Percentiles rank a stretch among this genome's conserved stretches.
Conservation (phyloP, 202 grass and related monocot genomes). For the Cymbopogon flexuosus region DNA sequence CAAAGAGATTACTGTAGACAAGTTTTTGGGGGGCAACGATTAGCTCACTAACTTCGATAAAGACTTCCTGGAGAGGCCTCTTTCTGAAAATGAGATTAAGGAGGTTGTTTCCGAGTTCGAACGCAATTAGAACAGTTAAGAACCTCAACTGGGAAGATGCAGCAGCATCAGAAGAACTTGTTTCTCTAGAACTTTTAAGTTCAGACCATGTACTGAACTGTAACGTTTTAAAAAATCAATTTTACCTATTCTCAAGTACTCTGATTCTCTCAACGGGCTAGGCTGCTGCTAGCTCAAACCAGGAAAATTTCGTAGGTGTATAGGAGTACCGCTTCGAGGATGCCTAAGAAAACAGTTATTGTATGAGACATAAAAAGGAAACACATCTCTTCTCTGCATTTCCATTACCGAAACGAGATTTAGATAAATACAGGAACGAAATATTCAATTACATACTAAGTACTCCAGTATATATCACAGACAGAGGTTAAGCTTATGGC, state of each 20-base stretch:
- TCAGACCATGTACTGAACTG: too few species aligned
- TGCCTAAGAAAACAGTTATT: neutral
- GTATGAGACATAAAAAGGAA: neutral
- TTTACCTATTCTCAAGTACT: too few species aligned
- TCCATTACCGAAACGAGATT: neutral
- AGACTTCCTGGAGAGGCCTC: neutral
- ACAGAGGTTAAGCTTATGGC: neutral
- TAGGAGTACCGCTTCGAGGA: neutral
- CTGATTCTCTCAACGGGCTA: neutral
- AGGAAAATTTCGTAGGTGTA: neutral
- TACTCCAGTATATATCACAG: neutral
- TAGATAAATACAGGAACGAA: neutral
- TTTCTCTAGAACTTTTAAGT: too few species aligned
- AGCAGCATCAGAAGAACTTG: too few species aligned
- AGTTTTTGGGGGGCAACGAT: neutral
- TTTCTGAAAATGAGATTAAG: neutral
- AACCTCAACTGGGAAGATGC: too few species aligned
- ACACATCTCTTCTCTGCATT: neutral
- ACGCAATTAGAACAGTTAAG: too few species aligned
- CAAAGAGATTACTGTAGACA: neutral
- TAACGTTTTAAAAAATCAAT: too few species aligned
- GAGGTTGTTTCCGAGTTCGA: neutral
- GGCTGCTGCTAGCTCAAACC: neutral
- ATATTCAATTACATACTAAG: neutral
- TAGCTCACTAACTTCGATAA: neutral